Conservation (phyloP, 306 rosid species). For the Ochetophila trinervis region DNA sequence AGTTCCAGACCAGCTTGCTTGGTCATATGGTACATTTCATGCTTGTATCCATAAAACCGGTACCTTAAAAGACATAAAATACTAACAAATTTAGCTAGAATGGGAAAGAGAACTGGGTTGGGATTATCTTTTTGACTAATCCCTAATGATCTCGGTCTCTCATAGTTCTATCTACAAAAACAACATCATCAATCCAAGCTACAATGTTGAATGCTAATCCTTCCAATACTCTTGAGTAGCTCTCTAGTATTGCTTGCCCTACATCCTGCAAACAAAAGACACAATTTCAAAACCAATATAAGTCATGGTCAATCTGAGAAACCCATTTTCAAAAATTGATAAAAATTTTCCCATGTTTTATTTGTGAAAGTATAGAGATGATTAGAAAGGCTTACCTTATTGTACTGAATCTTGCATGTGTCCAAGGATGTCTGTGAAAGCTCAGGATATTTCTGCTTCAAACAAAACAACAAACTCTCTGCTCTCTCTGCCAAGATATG, state of each 20-base stretch:
- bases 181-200: conserved; percentile 38
- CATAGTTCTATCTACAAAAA: conserved; percentile 33
- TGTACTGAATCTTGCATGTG: conserved; percentile 87
- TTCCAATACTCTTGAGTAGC: conserved; percentile 48
- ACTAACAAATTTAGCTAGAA: neutral
- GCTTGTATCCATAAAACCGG: too few species aligned
- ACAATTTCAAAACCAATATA: neutral
- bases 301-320: neutral
- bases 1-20: too few species aligned
- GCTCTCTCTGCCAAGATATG: conserved; percentile 79
- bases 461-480: conserved; percentile 57
- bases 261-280: conserved; percentile 26
- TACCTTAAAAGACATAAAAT: too few species aligned
- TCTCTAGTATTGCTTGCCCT: conserved; percentile 46
- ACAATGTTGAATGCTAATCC: conserved; percentile 41
- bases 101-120: conserved; percentile 15
- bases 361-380: neutral
- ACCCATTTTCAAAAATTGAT: too few species aligned
- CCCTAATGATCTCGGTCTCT: conserved; percentile 22
- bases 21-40: too few species aligned
- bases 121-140: neutral
- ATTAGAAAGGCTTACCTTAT: conserved; percentile 42
- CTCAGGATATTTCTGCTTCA: conserved; percentile 91
- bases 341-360: neutral
- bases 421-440: conserved; percentile 91